Base-by-base conservation (phyloP, 768 basidiomycete genomes). In the Sarcodon sp. region DNA sequence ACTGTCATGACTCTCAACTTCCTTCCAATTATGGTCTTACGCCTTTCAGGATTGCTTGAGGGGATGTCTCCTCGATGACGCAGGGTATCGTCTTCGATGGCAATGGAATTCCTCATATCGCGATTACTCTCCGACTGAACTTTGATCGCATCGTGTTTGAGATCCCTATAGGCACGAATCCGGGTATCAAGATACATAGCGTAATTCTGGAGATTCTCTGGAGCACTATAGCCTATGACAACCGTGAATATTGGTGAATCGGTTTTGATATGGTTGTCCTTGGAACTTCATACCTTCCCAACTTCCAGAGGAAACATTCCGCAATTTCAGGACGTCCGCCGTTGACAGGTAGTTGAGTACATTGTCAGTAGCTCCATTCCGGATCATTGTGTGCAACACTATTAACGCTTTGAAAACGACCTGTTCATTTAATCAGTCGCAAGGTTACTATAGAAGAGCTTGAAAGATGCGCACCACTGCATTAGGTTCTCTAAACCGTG, bases 331-430 rank as follows among this genome's bases (percentile, higher is more conserved):
- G n/a, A 89, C 72, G 55, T 94, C 88, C 2, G 80, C 75, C 33
- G 81, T 76, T 5, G 88, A 82, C 35, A 98, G 75, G 64, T 91
- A 84, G 10, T 77, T 70, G 15, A 97, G 74, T 10, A 97, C 77
- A 60, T 92, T 89, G 69, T 98, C 92, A 6, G 93, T 96, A 2
- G 87, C 76, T n/a, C 96, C 96, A 52, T 88, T 90, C 27, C 96
- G 80, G 61, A 98, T 87, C 88, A 99, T 91, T 33, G 83, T 89
- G 62, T 99, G 96, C 6, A 98, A 70, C 3, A 94, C 89, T 56
- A 99, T 83, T 55, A 98, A 70, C 0, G 92, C 91, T 61, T 99
- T 99, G 78, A 98, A 97, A n/a, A 89, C 92, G 54, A 98, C 76
- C 92, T 96, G 57, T 10, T 6, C 18, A 21, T 11, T n/a, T n/a